phyloP scores from a whole-genome alignment of 2,329 filamentous ascomycete species.

The Tolypocladium inflatum region DNA sequence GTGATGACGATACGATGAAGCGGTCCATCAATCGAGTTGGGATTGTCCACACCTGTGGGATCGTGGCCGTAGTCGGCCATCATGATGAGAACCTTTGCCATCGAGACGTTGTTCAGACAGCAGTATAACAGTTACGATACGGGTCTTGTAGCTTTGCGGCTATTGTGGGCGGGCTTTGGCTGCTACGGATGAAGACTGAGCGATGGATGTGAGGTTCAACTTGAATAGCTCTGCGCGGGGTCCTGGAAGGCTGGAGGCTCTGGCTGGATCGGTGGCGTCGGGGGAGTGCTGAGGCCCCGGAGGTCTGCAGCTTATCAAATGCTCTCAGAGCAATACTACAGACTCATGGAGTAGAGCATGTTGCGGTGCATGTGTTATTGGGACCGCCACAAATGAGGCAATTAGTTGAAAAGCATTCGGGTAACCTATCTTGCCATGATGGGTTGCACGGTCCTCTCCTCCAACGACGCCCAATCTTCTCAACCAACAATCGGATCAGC shows the following conservation, averaged over 20 bases:
- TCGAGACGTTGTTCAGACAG: not conserved
- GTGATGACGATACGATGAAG: not conserved
- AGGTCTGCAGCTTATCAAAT: not conserved
- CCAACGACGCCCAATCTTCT: no score
- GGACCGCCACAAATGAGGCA: no score
- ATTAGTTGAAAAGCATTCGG: no score
- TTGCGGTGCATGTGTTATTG: no score
- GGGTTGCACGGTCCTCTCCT: no score
- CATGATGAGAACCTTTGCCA: slow-evolving; percentile 32
- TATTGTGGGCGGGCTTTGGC: no score
- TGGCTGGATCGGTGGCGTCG: not conserved
- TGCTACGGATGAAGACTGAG: not conserved
- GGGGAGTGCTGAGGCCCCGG: not conserved
- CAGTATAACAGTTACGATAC: not conserved
- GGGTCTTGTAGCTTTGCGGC: no score
- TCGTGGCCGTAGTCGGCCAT: slow-evolving; percentile 49
- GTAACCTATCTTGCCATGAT: no score
- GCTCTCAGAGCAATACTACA: not conserved
- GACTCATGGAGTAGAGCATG: no score
- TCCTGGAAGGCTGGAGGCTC: no score
- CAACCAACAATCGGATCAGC: no score
- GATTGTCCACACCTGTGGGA: slow-evolving; percentile 32
- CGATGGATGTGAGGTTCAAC: not conserved
- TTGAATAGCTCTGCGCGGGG: not conserved
- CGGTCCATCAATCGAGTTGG: no score